Evolutionary conservation across 176 grass and related monocot species (phyloP), one percentile per base, ranked within the genome.

Genomic region (Secale cereale): DNA sequence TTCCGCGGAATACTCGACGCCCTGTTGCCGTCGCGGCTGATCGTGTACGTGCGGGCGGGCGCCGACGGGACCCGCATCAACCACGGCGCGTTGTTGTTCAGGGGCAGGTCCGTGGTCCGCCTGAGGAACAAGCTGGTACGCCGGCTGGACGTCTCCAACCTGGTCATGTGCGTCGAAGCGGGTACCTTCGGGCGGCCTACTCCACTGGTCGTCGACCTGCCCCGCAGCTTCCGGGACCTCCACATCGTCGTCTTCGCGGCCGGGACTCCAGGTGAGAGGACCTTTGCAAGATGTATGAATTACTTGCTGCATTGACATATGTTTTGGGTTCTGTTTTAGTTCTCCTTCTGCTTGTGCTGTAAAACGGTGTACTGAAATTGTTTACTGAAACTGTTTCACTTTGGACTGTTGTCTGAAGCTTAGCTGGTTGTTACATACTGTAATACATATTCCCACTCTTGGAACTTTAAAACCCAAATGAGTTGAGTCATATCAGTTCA

Each of bases 191-290:
- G 69, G 32, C 78, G 41, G 30, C 41, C 23, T 17, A 81, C 59
- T 12, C 85, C 85, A 30, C 78, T 87, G 28, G 31, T 48, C 68
- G 64, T 20, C 11, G 77, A 86, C 29, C 66, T 86, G 57, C 84
- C 65, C 71, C 19, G 22, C 26, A 63, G 29, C 36, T 3, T 10
- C 5, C 41, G 48, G 52, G 1, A 13, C 17, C 70, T 86, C 36
- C 22, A 23, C 17, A 20, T 86, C 41, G n/a, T 79, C 67, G 17
- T 56, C 52, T 56, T 56, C 52, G 19, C 17, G 6, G 52, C 52
- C 52, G 19, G 50, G 50, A 56, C 50, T 17, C 50, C 50, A 56
- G 50, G 52, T 56, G 7, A 56, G 52, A 8, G 19, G 5, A 1
- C 16, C 48, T 16, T n/a, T n/a, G n/a, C n/a, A n/a, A n/a, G n/a